Evolutionary conservation across 2,329 filamentous ascomycete species (phyloP).

Genomic region (Calonectria fujianensis): DNA sequence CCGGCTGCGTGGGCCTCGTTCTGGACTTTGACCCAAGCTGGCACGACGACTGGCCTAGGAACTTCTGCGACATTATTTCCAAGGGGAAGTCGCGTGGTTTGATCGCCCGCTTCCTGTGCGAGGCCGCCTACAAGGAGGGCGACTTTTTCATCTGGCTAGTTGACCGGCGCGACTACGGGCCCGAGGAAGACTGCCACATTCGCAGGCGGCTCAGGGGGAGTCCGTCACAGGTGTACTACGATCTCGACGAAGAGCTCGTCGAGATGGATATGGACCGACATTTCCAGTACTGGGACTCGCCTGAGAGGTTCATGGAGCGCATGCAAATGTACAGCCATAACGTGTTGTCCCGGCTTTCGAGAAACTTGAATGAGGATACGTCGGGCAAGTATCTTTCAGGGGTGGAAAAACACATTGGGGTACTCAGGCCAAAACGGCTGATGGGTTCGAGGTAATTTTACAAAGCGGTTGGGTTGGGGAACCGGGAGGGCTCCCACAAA

Average conservation of each 20-base stretch:
- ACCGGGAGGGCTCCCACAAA: not conserved
- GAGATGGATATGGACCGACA: not conserved
- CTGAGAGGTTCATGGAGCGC: not conserved
- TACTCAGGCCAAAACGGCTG: not conserved
- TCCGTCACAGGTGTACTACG: not conserved
- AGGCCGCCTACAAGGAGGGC: not conserved
- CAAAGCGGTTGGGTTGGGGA: not conserved
- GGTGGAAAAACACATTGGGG: not conserved
- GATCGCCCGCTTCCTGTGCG: not conserved
- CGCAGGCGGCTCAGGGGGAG: not conserved
- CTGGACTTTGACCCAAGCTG: not conserved
- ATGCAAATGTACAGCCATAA: not conserved
- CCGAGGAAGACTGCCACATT: not conserved
- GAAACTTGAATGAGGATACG: not conserved
- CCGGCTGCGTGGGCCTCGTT: not conserved
- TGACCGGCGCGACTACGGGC: not conserved
- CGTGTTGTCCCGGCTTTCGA: not conserved
- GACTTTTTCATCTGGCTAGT: not conserved
- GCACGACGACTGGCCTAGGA: not conserved
- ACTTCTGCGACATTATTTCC: not conserved
- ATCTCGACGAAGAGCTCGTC: not conserved
- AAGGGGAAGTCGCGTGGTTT: not conserved
- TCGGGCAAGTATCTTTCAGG: not conserved
- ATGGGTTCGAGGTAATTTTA: not conserved
- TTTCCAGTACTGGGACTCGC: not conserved